Evolutionary conservation across 225 moss, liverwort and hornwort genomes (phyloP), one percentile per base, ranked within the genome.

Genomic region (Neckera pumila): DNA sequence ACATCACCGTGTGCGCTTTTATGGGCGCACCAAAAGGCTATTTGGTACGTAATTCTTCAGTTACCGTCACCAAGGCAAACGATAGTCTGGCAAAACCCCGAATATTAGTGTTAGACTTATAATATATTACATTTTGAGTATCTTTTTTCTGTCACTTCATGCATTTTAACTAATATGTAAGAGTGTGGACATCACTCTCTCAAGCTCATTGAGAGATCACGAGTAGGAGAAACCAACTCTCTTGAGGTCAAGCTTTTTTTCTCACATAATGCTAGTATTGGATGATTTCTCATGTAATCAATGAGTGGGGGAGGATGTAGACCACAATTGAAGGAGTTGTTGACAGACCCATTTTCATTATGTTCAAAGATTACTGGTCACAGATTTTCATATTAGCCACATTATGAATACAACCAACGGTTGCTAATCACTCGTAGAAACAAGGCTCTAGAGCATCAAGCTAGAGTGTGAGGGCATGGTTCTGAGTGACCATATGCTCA

Each of bases 1-100:
- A 91, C 80, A 21, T 98, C 83, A 95, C 94, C 38, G 93, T 98
- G 18, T 94, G 96, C 80, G 82, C 88, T 43, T 96, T 98, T 4
- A 82, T 96, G 36, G 86, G 90, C 54, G 98, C 96, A 31, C 98
- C 98, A 2, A 82, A 86, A 81, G 98, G 98, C 25, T 98, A 96
- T 63, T 86, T 93, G 96, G 98, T 98, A 94, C 79, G 85, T 85
- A 9, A 27, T 27, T 45, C 18, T 45, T 62, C 33, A 33, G 31
- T 31, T 22, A 81, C 63, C 3, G 7, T 61, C 61, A 81, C 45
- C 1, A 22, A 21, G 40, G 15, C 83, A 84, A 56, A 30, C 38
- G 14, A 56, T 20, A 31, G n/a, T 26, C 11, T 57, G 33, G 16
- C 57, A 71, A 70, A 38, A 33, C 40, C 42, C 1, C 1, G 1